Evolutionary conservation across 2,329 filamentous ascomycete genomes (phyloP), one percentile per base, ranked within the genome.

Genomic region (Zymoseptoria passerinii): DNA sequence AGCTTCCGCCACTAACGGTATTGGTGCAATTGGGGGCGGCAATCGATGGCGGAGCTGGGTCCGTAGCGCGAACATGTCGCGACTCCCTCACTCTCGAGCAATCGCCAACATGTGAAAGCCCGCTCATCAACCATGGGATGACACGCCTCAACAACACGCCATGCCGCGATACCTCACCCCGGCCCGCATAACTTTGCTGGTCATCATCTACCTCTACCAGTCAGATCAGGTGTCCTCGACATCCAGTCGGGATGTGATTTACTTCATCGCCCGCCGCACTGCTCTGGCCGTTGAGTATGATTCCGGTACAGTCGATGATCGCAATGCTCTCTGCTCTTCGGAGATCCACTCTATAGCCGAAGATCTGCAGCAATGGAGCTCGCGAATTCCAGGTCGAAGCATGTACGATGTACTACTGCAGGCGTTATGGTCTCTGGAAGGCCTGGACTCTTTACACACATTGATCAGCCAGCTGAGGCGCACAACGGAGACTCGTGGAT

Each of bases 151-250:
- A 44, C 28, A 18, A 29, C 20, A 44, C 48, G 23, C 54, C 23
- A 95, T 92, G 87, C 82, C 87, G 67, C 87, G 88, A 58, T 95
- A 88, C 73, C 81, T 97, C 51, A 95, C 89, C n/a, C 89, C 92
- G 10, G 86, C 90, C 65, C 95, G 94, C 71, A 83, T 97, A 65
- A 87, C 88, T 68, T 80, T 96, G 23, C 81, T 97, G 57, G 83
- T 85, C 56, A 82, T 99, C 55, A 82, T 94, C 55, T 84, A 90
- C 67, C 80, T 96, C 56, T 97, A 99, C 74, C 63, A 67, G 28
- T 54, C 64, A 9, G 65, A 59, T 48, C 58, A 63, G 18, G 58
- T 62, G 5, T 64, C 65, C 10, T 60, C 64, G 8, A 63, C 58
- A 51, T 64, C 63, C 51, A 60, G 86, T 23, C 81, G 92, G 50